Evolutionary conservation across 83 land plant species (phyloP).

Genomic region (Larix sibirica): DNA sequence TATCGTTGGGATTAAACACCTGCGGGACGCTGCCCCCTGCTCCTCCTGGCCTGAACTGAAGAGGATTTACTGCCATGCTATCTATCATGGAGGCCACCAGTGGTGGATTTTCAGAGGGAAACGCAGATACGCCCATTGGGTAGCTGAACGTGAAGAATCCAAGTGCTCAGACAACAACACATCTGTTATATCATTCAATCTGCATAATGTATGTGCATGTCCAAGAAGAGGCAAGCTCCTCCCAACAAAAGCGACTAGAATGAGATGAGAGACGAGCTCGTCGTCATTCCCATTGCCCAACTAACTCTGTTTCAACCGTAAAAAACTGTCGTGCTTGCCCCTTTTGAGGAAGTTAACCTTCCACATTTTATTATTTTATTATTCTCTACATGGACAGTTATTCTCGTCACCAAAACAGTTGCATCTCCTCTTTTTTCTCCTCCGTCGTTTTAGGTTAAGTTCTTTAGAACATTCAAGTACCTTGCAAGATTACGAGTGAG

Average conservation of each 20-base stretch:
- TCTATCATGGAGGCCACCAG: conserved; percentile 7
- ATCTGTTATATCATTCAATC: not conserved
- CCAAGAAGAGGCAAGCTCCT: not conserved
- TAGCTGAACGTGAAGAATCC: not conserved
- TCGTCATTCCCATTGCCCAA: conserved; percentile 2
- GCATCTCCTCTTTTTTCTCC: not conserved
- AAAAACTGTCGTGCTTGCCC: not conserved
- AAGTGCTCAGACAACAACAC: not conserved
- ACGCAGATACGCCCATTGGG: conserved; percentile 7
- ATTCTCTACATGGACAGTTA: not conserved
- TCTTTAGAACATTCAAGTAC: not conserved
- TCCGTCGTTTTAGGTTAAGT: not conserved
- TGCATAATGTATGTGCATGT: not conserved
- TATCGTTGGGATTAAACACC: not conserved
- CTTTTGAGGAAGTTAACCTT: not conserved
- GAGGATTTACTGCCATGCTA: conserved; percentile 10
- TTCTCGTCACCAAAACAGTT: not conserved
- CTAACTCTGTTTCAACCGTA: not conserved
- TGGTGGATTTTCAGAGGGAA: conserved; percentile 2
- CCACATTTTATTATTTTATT: no score
- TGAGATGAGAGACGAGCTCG: not conserved
- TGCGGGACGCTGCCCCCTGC: not conserved
- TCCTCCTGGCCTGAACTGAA: not conserved
- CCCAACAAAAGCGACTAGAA: not conserved
- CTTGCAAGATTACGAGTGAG: no score